Evolutionary conservation across 208 protist species (phyloP).

Genomic region (Acanthamoeba healyi): DNA sequence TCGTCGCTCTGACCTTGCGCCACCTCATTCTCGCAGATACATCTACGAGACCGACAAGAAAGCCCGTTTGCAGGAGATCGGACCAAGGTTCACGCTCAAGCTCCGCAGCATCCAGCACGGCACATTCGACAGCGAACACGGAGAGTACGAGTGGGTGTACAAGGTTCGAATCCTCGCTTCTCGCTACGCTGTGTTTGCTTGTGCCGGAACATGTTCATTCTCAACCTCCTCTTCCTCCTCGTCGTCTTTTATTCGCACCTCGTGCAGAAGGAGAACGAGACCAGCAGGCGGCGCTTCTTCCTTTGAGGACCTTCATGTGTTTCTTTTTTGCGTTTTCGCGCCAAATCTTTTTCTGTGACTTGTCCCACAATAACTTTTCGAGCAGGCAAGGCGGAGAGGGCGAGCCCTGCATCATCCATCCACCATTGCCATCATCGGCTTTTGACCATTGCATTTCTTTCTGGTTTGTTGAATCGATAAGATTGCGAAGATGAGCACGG

Average conservation of each 20-base stretch:
- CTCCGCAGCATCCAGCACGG: slow-evolving; percentile 91
- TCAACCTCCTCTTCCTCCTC: neutral
- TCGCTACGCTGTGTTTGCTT: neutral
- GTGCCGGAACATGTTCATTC: no score
- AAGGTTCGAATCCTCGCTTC: slow-evolving; percentile 70
- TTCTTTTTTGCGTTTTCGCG: neutral
- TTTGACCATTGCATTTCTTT: neutral
- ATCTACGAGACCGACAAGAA: slow-evolving; percentile 88
- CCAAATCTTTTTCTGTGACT: neutral
- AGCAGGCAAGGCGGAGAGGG: no score
- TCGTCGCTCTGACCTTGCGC: neutral
- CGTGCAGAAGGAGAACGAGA: slow-evolving; percentile 66
- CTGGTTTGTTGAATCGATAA: neutral
- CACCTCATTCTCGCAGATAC: slow-evolving; percentile 84
- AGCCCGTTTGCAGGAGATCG: slow-evolving; percentile 91
- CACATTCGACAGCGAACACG: slow-evolving; percentile 90
- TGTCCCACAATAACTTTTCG: neutral
- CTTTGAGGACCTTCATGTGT: neutral
- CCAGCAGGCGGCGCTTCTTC: slow-evolving; percentile 69
- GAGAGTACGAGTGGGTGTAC: slow-evolving; percentile 92
- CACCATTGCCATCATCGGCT: neutral
- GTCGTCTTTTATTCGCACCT: neutral
- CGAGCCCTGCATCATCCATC: neutral
- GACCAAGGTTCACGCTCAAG: slow-evolving; percentile 93
- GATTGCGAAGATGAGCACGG: neutral